Percentiles rank a stretch among this genome's conserved stretches.
phyloP scores from a whole-genome alignment of 352 stramenopile genomes.

The Globisporangium polare region DNA sequence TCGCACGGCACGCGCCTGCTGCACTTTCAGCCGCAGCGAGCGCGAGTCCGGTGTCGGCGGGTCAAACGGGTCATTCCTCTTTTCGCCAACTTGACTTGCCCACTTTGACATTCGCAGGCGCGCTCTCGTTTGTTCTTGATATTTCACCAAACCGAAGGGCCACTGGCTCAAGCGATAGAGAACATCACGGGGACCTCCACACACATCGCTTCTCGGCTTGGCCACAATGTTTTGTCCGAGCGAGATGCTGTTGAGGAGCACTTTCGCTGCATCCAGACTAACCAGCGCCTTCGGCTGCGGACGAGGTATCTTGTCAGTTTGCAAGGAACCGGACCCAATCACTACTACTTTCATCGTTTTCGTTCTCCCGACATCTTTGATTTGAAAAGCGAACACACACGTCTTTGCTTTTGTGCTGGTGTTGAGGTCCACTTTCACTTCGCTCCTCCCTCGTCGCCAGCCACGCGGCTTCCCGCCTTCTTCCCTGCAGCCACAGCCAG shows the following conservation, averaged over 20 bases:
- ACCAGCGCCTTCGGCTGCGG: not conserved
- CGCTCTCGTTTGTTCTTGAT: not conserved
- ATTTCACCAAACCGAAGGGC: too few species aligned
- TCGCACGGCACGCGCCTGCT: not conserved
- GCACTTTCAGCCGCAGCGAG: too few species aligned
- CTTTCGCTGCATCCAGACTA: not conserved
- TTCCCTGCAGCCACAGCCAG: not conserved
- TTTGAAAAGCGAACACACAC: too few species aligned
- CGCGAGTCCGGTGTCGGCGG: not conserved
- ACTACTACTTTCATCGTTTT: too few species aligned
- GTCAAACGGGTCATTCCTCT: not conserved
- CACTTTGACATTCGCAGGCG: not conserved
- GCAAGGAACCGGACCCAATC: too few species aligned
- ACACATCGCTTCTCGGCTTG: too few species aligned
- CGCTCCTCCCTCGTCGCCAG: not conserved
- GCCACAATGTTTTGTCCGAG: not conserved
- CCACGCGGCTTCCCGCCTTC: not conserved
- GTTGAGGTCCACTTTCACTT: not conserved
- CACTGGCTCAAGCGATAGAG: too few species aligned
- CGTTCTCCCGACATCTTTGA: not conserved
- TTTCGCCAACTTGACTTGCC: not conserved
- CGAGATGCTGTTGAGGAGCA: not conserved
- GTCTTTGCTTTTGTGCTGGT: too few species aligned
- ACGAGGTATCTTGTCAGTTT: too few species aligned
- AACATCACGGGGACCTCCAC: too few species aligned